Conservation (phyloP, 257 asterid genomes). For the Cynanchum wilfordii region DNA sequence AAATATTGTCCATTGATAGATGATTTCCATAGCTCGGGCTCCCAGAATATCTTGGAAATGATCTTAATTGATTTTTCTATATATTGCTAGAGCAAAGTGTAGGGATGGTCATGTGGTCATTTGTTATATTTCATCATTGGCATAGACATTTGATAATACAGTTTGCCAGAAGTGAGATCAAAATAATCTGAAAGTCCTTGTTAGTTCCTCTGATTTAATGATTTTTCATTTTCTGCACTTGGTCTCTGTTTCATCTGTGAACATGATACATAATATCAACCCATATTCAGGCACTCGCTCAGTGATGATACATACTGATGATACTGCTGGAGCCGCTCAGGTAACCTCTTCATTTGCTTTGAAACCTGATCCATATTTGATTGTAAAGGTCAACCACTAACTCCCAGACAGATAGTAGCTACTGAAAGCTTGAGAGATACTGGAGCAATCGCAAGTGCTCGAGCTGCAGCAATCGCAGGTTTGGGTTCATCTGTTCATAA, state of each 20-base stretch:
- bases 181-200: too few species aligned
- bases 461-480: slow-evolving; percentile 95
- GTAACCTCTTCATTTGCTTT: slow-evolving; percentile 31
- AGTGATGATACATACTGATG: slow-evolving; percentile 61
- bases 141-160: background rate
- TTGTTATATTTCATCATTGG: background rate
- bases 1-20: too few species aligned
- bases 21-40: background rate
- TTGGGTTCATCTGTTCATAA: background rate
- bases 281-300: slow-evolving; percentile 69
- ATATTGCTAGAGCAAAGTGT: background rate
- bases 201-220: background rate
- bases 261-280: background rate
- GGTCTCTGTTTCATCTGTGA: background rate
- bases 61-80: background rate
- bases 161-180: background rate
- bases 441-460: slow-evolving; percentile 82
- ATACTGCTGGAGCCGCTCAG: slow-evolving; percentile 93
- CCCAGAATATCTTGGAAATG: background rate
- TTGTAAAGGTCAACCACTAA: slow-evolving; percentile 15
- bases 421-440: slow-evolving; percentile 54
- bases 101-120: background rate
- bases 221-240: slow-evolving; percentile 2
- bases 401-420: slow-evolving; percentile 60
- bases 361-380: slow-evolving; percentile 2